Percentiles rank a stretch among this genome's conserved stretches.
Conservation (phyloP, 169 alveolate genomes). For the Eimeria tenella region DNA sequence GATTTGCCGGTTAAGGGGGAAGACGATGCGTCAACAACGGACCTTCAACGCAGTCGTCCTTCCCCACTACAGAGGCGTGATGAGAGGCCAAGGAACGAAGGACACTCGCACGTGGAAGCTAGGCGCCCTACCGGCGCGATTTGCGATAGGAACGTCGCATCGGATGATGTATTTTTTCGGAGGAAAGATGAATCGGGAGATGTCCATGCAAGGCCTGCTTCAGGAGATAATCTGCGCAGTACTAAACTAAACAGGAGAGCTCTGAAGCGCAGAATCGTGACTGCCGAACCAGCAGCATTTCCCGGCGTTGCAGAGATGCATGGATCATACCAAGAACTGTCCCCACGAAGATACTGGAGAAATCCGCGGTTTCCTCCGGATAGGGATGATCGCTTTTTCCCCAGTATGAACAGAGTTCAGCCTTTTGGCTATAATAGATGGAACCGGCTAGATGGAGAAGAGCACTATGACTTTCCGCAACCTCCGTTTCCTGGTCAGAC, state of each 20-base stretch:
- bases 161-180: neutral
- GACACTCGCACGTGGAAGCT: neutral
- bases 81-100: constrained; percentile 10
- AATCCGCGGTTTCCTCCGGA: constrained; percentile 5
- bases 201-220: neutral
- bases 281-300: neutral
- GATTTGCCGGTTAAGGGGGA: constrained; percentile 7
- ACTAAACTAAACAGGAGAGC: constrained; percentile 17
- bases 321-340: neutral
- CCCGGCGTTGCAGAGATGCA: neutral
- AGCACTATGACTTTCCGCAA: constrained; percentile 39
- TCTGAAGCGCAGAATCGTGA: constrained; percentile 45
- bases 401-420: constrained; percentile 25
- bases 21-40: neutral
- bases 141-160: neutral
- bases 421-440: neutral
- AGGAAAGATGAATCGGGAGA: neutral
- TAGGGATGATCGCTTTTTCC: constrained; percentile 16
- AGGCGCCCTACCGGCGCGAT: constrained; percentile 1
- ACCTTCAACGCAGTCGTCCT: neutral
- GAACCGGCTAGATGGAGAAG: constrained; percentile 45
- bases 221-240: constrained; percentile 12
- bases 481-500: constrained; percentile 13
- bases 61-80: constrained; percentile 3
- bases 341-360: constrained; percentile 34